A percentile compares a stretch with the other conserved stretches of the same genome.
Conservation (phyloP, 257 asterid genomes). For the Capsicum chinense region DNA sequence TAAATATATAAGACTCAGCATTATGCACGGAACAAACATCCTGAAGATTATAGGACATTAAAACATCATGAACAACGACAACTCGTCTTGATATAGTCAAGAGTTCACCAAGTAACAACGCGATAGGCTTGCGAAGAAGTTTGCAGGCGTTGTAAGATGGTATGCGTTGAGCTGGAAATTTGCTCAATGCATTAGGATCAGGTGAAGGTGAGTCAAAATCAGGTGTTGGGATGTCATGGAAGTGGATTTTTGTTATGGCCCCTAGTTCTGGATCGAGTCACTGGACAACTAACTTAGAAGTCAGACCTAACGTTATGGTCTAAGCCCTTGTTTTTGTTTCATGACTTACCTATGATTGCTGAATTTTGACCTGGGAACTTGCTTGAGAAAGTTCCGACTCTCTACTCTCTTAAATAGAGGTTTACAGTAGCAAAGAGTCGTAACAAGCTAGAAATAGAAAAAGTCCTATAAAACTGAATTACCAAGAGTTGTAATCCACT, state of each 20-base stretch:
- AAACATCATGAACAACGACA: constrained; percentile 48
- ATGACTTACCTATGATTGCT: too few relatives aligned
- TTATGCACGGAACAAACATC: constrained; percentile 47
- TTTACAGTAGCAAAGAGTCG: too few relatives aligned
- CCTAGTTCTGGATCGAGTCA: too few relatives aligned
- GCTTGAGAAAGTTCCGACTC: too few relatives aligned
- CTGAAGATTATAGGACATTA: constrained; percentile 51
- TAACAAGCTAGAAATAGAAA: too few relatives aligned
- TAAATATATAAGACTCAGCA: constrained; percentile 61
- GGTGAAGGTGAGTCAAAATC: constrained; percentile 49
- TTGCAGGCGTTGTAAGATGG: constrained; percentile 40
- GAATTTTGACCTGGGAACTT: too few relatives aligned
- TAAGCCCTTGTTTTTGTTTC: too few relatives aligned
- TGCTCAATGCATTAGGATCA: constrained; percentile 44
- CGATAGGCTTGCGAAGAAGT: constrained; percentile 41
- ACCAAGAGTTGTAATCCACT: too few relatives aligned
- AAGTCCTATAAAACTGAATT: too few relatives aligned
- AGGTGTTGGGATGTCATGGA: constrained; percentile 53
- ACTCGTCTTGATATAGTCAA: constrained; percentile 38
- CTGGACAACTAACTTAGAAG: too few relatives aligned
- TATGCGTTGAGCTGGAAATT: constrained; percentile 55
- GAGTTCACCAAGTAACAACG: constrained; percentile 26
- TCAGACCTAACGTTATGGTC: too few relatives aligned
- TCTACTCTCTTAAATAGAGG: too few relatives aligned
- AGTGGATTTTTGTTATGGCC: constrained; percentile 40